Evolutionary conservation across 225 moss, liverwort and hornwort genomes (phyloP).

Genomic region (Bryoerythrophyllum caledonicum): DNA sequence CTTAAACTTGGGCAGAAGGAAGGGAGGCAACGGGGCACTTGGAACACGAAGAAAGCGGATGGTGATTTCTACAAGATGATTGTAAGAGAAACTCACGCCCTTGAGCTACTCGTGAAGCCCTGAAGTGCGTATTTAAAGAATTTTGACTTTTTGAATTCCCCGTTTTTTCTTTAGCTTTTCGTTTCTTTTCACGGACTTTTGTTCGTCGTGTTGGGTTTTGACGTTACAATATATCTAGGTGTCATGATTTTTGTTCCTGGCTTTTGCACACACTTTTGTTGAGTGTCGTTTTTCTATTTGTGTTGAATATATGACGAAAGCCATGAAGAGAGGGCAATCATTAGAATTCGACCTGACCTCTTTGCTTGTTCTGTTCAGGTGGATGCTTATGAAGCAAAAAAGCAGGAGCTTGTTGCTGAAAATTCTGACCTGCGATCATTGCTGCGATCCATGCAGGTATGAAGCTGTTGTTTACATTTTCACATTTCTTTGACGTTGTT

Average conservation of each 20-base stretch:
- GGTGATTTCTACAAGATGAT: slow-evolving; percentile 92
- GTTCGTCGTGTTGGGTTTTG: not conserved
- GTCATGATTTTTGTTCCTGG: not conserved
- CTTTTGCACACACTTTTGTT: not conserved
- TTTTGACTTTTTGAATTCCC: not conserved
- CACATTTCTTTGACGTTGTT: not conserved
- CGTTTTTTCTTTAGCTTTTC: not conserved
- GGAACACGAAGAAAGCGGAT: slow-evolving; percentile 84
- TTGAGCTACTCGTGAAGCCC: not conserved
- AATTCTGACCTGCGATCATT: slow-evolving; percentile 73
- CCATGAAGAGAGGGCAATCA: not conserved
- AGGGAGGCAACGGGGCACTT: slow-evolving; percentile 81
- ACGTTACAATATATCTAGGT: not conserved
- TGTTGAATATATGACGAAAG: not conserved
- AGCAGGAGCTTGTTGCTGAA: slow-evolving; percentile 81
- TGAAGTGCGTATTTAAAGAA: not conserved
- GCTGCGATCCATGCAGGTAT: slow-evolving; percentile 92
- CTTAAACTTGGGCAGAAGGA: slow-evolving; percentile 54
- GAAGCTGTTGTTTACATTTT: not conserved
- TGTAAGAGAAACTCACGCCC: slow-evolving; percentile 35
- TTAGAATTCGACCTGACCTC: not conserved
- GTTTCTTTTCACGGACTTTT: not conserved
- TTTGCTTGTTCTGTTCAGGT: slow-evolving; percentile 37
- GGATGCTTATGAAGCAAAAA: slow-evolving; percentile 81
- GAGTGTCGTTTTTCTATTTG: not conserved